Base-by-base conservation (phyloP, 305 asterid genomes). In the Withania somnifera region DNA sequence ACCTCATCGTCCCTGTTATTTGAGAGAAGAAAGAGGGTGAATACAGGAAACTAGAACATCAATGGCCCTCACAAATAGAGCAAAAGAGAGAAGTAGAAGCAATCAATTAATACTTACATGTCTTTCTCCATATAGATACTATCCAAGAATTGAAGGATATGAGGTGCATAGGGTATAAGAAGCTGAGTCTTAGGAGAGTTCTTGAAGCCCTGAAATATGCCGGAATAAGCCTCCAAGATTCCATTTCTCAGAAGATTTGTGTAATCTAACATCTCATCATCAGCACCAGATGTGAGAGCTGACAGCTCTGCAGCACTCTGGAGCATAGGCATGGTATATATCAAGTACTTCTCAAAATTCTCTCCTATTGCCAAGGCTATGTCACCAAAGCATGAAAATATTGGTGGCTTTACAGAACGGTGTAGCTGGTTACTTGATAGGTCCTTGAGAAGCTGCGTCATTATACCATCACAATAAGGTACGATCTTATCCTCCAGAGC, bases 371-470 rank as follows among this genome's bases (percentile, higher is more conserved):
- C 97, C 40, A 94, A 85, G 5, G 98, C 97, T 81, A 94, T 88
- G 87, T 94, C 98, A 61, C 98, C 98, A 81, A 94, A 94, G 88
- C 97, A 94, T 52, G 98, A 93, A 87, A 94, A 94, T 45, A 94
- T 94, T 1, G 98, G 98, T 82, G 98, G 95, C 84, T 94, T 94
- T 85, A 94, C 98, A 67, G 97, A 94, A n/a, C 97, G 92, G 75
- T 94, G 97, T 85, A 94, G 86, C 87, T 91, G 94, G 86, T 91
- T 92, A 89, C 98, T 94, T 8, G 98, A 91, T 83, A 94, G 88
- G 83, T 94, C 93, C 69, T 92, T 94, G 73, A 94, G 89, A 69
- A 94, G 95, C 84, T 85, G 98, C 2, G 95, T 93, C 98, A 93
- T 93, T 54, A 94, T 90, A 22, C 97, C 97, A 84, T 94, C 98